Conservation (phyloP, 352 stramenopile genomes). For the Globisporangium cederbergense region DNA sequence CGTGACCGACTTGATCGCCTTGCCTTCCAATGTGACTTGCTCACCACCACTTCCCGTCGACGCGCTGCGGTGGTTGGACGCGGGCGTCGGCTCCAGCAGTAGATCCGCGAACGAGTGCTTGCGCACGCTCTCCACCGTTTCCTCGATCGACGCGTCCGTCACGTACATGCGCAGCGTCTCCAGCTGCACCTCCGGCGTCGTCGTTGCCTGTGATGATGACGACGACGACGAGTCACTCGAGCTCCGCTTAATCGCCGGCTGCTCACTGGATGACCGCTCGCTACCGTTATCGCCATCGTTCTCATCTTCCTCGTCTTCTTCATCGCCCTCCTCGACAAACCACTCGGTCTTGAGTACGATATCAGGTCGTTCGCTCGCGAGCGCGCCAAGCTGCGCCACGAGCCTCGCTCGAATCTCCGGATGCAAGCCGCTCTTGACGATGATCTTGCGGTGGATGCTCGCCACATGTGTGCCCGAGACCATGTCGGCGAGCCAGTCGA, state of each 20-base stretch:
- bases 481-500: constrained; percentile 72
- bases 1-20: constrained; percentile 16
- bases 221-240: constrained; percentile 7
- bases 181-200: constrained; percentile 20
- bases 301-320: constrained; percentile 29
- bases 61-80: constrained; percentile 8
- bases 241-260: constrained; percentile 6
- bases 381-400: constrained; percentile 50
- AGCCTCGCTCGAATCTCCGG: constrained; percentile 71
- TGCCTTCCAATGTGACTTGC: constrained; percentile 1
- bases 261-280: neutral
- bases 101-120: constrained; percentile 34
- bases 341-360: constrained; percentile 72
- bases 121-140: constrained; percentile 19
- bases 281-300: constrained; percentile 15
- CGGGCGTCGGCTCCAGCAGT: constrained; percentile 23
- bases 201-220: neutral
- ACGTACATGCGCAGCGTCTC: constrained; percentile 75
- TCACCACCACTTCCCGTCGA: constrained; percentile 7
- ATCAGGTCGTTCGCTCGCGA: constrained; percentile 55
- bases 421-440: constrained; percentile 68
- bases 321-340: constrained; percentile 42
- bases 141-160: constrained; percentile 27
- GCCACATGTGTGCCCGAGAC: constrained; percentile 46
- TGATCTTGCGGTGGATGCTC: constrained; percentile 58